Evolutionary conservation across 2,329 filamentous ascomycete genomes (phyloP).

Genomic region (Colletotrichum endophyticum): DNA sequence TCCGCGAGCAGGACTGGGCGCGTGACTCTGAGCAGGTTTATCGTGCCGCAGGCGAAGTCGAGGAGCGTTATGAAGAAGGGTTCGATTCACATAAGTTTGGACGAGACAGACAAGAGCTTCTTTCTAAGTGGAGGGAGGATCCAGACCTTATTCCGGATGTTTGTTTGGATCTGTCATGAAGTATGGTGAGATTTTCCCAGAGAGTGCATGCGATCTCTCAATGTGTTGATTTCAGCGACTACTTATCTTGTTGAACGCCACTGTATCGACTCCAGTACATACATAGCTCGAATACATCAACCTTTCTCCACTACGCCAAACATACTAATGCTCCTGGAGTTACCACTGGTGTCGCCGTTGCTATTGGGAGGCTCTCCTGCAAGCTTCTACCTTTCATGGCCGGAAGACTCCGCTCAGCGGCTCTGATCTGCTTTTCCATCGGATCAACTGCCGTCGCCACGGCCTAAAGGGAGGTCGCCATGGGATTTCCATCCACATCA

Average conservation of each 20-base stretch:
- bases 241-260: not conserved
- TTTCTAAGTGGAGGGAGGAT: not conserved
- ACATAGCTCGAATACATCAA: not conserved
- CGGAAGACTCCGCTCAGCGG: not conserved
- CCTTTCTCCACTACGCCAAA: not conserved
- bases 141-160: not conserved
- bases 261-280: not conserved
- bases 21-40: not conserved
- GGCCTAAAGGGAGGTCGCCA: not conserved
- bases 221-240: not conserved
- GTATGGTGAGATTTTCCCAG: no score
- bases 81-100: not conserved
- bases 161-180: not conserved
- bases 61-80: not conserved
- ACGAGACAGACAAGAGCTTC: not conserved
- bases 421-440: not conserved
- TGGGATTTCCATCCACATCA: not conserved
- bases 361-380: not conserved
- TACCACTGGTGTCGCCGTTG: not conserved
- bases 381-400: not conserved
- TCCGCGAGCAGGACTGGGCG: constrained; percentile 4
- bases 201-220: not conserved
- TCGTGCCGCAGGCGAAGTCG: not conserved
- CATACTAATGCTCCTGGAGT: not conserved
- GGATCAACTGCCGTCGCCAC: not conserved